Conservation (phyloP, 305 asterid genomes). For the Fraxinus velutina region DNA sequence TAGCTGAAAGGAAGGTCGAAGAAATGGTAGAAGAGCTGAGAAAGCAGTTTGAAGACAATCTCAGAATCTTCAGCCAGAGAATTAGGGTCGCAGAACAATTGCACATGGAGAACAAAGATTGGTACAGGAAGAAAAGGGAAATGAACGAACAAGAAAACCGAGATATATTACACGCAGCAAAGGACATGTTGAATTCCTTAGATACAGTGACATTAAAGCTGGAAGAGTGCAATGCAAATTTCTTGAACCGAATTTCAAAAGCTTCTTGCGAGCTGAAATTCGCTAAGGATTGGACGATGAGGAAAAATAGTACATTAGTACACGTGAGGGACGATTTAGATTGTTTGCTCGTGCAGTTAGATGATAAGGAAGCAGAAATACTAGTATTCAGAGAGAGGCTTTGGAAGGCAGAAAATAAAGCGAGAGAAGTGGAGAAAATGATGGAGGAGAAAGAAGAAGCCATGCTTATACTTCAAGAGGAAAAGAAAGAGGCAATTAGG, state of each 20-base stretch:
- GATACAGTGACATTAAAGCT: constrained; percentile 53
- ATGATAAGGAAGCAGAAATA: constrained; percentile 70
- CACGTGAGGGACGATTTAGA: constrained; percentile 52
- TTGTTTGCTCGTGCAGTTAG: constrained; percentile 48
- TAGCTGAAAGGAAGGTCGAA: constrained; percentile 41
- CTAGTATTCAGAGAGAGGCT: constrained; percentile 54
- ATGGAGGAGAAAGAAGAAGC: constrained; percentile 60
- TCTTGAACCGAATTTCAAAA: constrained; percentile 68
- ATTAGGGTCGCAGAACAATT: constrained; percentile 58
- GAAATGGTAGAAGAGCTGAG: constrained; percentile 43
- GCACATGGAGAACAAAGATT: constrained; percentile 50
- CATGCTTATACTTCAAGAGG: constrained; percentile 56
- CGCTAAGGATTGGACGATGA: constrained; percentile 56
- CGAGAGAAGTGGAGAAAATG: constrained; percentile 63
- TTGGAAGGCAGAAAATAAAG: constrained; percentile 60
- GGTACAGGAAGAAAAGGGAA: constrained; percentile 40
- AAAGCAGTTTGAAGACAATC: constrained; percentile 47
- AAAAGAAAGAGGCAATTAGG: constrained; percentile 89
- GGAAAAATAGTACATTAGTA: constrained; percentile 47
- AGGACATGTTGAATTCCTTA: constrained; percentile 42
- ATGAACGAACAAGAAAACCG: background rate
- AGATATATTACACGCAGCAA: constrained; percentile 47
- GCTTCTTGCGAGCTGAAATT: constrained; percentile 64
- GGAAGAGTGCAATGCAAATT: constrained; percentile 47
- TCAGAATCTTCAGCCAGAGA: constrained; percentile 49